A percentile compares a stretch with the other conserved stretches of the same genome.
Evolutionary conservation across 495 filamentous ascomycete genomes (phyloP).

Genomic region (Penicillium lividum): DNA sequence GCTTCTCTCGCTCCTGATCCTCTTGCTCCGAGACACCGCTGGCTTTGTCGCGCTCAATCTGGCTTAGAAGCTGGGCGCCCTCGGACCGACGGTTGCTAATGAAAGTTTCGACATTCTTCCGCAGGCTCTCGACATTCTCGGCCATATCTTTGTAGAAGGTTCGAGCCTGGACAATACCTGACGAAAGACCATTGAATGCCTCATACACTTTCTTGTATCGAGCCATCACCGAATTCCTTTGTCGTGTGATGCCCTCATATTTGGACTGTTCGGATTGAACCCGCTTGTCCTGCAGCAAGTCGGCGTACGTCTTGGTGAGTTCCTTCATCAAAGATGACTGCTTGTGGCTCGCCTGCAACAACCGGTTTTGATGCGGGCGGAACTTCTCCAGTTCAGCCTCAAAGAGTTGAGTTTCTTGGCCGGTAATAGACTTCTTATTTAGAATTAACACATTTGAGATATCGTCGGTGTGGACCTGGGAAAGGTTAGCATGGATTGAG

Average conservation of each 20-base stretch:
- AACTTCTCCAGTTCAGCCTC: slow-evolving; percentile 96
- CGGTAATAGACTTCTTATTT: slow-evolving; percentile 89
- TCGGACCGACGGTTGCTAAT: slow-evolving; percentile 92
- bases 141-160: slow-evolving; percentile 95
- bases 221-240: slow-evolving; percentile 75
- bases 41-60: slow-evolving; percentile 80
- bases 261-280: slow-evolving; percentile 92
- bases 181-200: slow-evolving; percentile 86
- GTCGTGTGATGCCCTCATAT: slow-evolving; percentile 84
- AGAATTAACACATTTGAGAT: slow-evolving; percentile 96
- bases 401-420: slow-evolving; percentile 85
- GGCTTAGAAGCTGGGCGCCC: slow-evolving; percentile 81
- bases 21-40: slow-evolving; percentile 71
- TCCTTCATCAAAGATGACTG: slow-evolving; percentile 94
- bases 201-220: slow-evolving; percentile 92
- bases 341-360: slow-evolving; percentile 91
- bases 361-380: slow-evolving; percentile 84
- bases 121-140: slow-evolving; percentile 90
- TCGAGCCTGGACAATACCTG: slow-evolving; percentile 80
- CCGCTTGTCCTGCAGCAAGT: slow-evolving; percentile 89
- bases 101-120: slow-evolving; percentile 95
- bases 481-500: not conserved
- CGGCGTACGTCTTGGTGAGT: slow-evolving; percentile 82
- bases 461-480: slow-evolving; percentile 93
- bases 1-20: slow-evolving; percentile 79